Percentiles rank a stretch among this genome's conserved stretches.
These are phyloP conservation scores for Rhizopogon parksii DNA, from an alignment of 1,284 basidiomycete genomes.

Conservation along the genomic window DNA sequence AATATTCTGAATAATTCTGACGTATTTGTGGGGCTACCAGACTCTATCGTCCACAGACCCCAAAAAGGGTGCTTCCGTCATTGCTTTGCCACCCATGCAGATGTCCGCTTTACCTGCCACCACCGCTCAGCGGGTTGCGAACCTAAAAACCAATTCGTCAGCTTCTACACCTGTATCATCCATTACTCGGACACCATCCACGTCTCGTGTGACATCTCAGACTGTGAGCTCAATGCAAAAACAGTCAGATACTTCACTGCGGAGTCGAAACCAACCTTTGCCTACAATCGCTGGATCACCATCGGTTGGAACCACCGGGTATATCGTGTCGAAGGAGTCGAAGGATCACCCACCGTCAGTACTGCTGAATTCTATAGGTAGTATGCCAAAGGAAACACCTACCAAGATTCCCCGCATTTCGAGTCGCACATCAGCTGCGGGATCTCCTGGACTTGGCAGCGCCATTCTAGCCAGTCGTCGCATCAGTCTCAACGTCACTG, in stretches of 20 bases:
- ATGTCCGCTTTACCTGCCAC: conserved; percentile 73
- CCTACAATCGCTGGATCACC: conserved; percentile 90
- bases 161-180: conserved; percentile 40
- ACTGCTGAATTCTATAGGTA: conserved; percentile 42
- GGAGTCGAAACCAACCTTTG: conserved; percentile 58
- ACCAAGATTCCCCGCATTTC: conserved; percentile 94
- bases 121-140: conserved; percentile 75
- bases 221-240: conserved; percentile 78
- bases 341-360: conserved; percentile 52
- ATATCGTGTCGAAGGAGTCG: conserved; percentile 43
- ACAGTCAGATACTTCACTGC: conserved; percentile 71
- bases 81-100: conserved; percentile 81
- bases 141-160: conserved; percentile 52
- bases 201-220: conserved; percentile 63
- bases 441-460: conserved; percentile 58
- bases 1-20: conserved; percentile 13
- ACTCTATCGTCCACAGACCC: conserved; percentile 81
- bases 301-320: conserved; percentile 60
- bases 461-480: conserved; percentile 49
- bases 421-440: conserved; percentile 63
- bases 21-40: conserved; percentile 33
- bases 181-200: conserved; percentile 37
- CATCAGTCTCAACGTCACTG: conserved; percentile 51
- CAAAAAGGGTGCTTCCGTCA: conserved; percentile 58
- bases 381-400: conserved; percentile 72